Evolutionary conservation across 805 yeast species (phyloP), one percentile per base, ranked within the genome.

Genomic region (Hanseniaspora vineae): DNA sequence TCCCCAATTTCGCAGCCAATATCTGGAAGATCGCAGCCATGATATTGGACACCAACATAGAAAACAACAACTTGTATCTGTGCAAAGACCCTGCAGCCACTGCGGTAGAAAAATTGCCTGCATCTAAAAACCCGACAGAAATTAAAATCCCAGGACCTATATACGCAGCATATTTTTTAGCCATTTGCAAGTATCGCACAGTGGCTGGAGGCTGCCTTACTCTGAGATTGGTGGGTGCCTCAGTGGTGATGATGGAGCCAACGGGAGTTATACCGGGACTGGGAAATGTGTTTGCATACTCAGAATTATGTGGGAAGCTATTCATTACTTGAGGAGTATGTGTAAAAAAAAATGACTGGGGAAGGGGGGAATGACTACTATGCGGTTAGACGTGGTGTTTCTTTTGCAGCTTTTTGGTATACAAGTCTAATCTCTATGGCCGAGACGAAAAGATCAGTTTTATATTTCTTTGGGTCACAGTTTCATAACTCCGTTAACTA

Each of bases 131-230:
- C 0, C 97, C 90, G 33, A 90, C 96, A 4, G 89, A 76, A 2
- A 92, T 95, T 95, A 90, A 83, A 44, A 90, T 68, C 0, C 98
- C 97, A 0, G 97, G 97, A 0, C 97, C 97, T n/a, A 90, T 71
- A 60, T 84, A 84, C 52, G 70, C 65, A 39, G 70, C 64, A 61
- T 80, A 84, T 55, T 80, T 81, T 39, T 50, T 49, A 37, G 59
- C 44, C 58, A 54, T 37, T 10, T n/a, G 40, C 19, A 17, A n/a
- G 12, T 10, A 15, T 18, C 19, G 17, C 19, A 37, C n/a, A 17
- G n/a, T 18, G 40, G n/a, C 40, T 4, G 19, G 12, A 4, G 19
- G 17, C 40, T 37, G 17, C 12, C 17, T 37, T 5, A 18, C 17
- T 17, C 44, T 31, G 6, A 31, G 33, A 6, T 14, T 6, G 17